These are phyloP conservation scores for Arachnomyces sp. DNA, from an alignment of 2,329 filamentous ascomycete species.

Conservation along the genomic window DNA sequence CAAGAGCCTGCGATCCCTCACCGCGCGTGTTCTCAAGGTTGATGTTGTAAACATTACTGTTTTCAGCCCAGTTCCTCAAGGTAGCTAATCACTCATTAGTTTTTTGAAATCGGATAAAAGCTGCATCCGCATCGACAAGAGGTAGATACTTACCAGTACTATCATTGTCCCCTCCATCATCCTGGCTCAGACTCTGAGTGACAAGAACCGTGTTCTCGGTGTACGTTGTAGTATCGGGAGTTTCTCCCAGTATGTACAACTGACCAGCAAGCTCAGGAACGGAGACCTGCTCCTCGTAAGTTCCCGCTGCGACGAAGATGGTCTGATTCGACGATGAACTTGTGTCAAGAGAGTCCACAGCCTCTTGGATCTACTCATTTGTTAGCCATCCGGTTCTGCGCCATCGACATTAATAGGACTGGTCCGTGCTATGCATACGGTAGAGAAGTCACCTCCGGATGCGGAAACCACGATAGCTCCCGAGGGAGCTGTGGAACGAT, in stretches of 20 bases:
- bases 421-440: too few relatives aligned
- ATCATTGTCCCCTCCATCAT: background rate
- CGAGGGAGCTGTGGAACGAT: background rate
- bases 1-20: conserved; percentile 29
- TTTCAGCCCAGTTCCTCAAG: background rate
- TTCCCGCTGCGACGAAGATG: conserved; percentile 55
- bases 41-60: conserved; percentile 13
- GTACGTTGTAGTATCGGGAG: conserved; percentile 45
- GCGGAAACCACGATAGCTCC: background rate
- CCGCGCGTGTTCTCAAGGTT: conserved; percentile 15
- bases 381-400: background rate
- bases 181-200: conserved; percentile 17
- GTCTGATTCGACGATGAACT: conserved; percentile 42
- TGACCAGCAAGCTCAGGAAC: conserved; percentile 39
- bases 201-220: conserved; percentile 51
- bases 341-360: conserved; percentile 50
- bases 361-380: conserved; percentile 43
- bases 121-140: background rate
- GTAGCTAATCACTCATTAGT: background rate
- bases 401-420: too few relatives aligned
- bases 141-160: background rate
- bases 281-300: conserved; percentile 53
- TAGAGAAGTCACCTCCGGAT: background rate
- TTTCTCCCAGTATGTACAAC: conserved; percentile 52
- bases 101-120: too few relatives aligned